A percentile compares a stretch with the other conserved stretches of the same genome.
Evolutionary conservation across 2,329 filamentous ascomycete genomes (phyloP).

Genomic region (Phoma sp.): DNA sequence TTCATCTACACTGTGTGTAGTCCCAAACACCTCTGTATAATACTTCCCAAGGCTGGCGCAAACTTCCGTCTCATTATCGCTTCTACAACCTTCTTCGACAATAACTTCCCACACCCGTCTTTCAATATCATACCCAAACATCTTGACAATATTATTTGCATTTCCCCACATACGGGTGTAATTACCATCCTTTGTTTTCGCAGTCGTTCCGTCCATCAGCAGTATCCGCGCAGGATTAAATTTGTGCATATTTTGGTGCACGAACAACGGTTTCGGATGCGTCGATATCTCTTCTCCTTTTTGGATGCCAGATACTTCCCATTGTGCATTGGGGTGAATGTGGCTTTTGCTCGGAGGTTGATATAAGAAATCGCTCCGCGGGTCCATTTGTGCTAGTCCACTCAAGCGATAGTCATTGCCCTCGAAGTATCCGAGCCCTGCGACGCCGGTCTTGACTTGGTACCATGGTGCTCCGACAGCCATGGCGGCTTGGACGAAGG

Average conservation of each 20-base stretch:
- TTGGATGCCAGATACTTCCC: constrained; percentile 20
- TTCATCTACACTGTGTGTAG: constrained; percentile 7
- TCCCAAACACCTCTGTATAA: constrained; percentile 29
- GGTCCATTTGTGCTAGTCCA: constrained; percentile 32
- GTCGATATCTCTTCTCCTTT: neutral
- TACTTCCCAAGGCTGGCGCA: constrained; percentile 23
- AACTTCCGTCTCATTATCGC: constrained; percentile 7
- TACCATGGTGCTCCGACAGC: constrained; percentile 53
- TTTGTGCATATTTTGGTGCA: constrained; percentile 34
- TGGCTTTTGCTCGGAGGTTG: constrained; percentile 24
- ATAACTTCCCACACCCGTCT: constrained; percentile 33
- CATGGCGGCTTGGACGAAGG: constrained; percentile 56
- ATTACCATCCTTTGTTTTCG: constrained; percentile 12
- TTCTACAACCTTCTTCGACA: constrained; percentile 31
- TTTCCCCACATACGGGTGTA: constrained; percentile 31
- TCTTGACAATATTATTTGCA: constrained; percentile 17
- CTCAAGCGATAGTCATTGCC: constrained; percentile 20
- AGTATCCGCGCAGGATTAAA: constrained; percentile 26
- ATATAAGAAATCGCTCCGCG: constrained; percentile 28
- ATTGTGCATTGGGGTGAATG: constrained; percentile 17
- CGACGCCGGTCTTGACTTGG: constrained; percentile 47
- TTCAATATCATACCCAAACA: constrained; percentile 37
- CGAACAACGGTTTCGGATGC: constrained; percentile 24
- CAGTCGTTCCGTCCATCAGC: constrained; percentile 13
- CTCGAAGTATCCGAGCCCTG: constrained; percentile 38